Base-by-base conservation (phyloP, 352 stramenopile species). In the Globisporangium cederbergense region DNA sequence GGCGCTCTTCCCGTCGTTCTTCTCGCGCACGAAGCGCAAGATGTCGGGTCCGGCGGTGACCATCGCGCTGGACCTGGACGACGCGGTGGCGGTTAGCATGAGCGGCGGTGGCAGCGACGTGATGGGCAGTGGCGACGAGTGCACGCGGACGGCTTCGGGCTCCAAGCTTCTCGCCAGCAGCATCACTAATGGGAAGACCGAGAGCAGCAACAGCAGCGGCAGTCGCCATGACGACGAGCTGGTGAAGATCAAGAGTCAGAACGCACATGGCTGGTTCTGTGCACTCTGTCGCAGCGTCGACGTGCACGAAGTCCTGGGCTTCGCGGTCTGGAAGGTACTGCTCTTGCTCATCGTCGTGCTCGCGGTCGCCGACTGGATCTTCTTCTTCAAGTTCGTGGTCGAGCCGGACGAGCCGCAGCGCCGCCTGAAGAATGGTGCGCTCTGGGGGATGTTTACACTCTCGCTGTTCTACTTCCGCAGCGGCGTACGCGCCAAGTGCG, bases 311-410 rank as follows among this genome's bases (percentile, higher is more conserved):
- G 57, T 84, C 18, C 53, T 74, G 11, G 61, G 49, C 34, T 89
- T 89, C 54, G 55, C 74, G 46, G 45, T 83, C 10, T 87, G 82
- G 40, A 68, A 58, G 22, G 51, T 67, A 58, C 36, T 83, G 36
- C 68, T 73, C 34, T 72, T 75, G 45, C 66, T 86, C 42, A 70
- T 87, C 51, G 68, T 84, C 36, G 76, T 67, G 9, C 63, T 83
- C 8, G 74, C 65, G 55, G 79, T 89, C 30, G 76, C 75, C 62
- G 65, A 76, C 25, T 89, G 79, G 79, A 71, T 85, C 49, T 71
- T 77, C 16, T 87, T 89, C 62, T 89, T 87, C 73, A 87, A 87
- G 66, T 87, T 83, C 64, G 72, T 87, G 42, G 68, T 89, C 46
- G 72, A 83, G 57, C 74, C 79, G 2, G 70, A 85, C 25, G 68